Evolutionary conservation across 495 filamentous ascomycete genomes (phyloP), one percentile per base, ranked within the genome.

Genomic region (Hypoxylon subgilvum): DNA sequence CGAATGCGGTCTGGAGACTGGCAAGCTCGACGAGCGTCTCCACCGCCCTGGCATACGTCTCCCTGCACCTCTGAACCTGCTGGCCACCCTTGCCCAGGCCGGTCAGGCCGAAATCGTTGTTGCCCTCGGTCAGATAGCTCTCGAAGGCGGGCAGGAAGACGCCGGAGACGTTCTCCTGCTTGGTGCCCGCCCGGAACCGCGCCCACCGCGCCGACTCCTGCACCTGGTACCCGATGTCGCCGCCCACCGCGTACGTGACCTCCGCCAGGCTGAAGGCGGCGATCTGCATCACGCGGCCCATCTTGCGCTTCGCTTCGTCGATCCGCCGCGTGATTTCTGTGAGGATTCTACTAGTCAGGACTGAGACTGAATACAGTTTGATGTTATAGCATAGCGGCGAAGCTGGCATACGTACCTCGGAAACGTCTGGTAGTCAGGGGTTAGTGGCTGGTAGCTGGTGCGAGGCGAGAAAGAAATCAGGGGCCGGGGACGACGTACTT

Each of bases 221-320:
- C 52, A 99, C 89, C 75, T 97, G 94, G 76, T 96, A 99, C 17
- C 86, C 88, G 61, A 99, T 96, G 66, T 96, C 90, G 69, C 92
- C 91, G 52, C 95, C 95, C 10, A 96, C 92, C 25, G 95, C 95
- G 66, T 97, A 99, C 46, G 91, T 96, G 25, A 97, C 95, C 81
- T 97, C 95, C 46, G 94, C 95, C 30, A 99, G 82, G 2, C 94
- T 97, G 73, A 99, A 96, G 21, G 95, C 91, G 9, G 94, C 94
- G 72, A 99, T 94, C 69, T 97, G 92, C 94, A 99, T 97, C 10
- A 99, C 95, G 9, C 94, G 86, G 35, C 94, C 94, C 94, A 99
- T 99, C 80, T 99, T 99, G 59, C 91, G 91, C 76, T 99, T 99
- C 21, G 94, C 94, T 73, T 97, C 93, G 77, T 97, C 94, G 75